These are phyloP conservation scores for Heliocybe sulcata DNA, from an alignment of 1,284 basidiomycete species.

Conservation along the genomic window DNA sequence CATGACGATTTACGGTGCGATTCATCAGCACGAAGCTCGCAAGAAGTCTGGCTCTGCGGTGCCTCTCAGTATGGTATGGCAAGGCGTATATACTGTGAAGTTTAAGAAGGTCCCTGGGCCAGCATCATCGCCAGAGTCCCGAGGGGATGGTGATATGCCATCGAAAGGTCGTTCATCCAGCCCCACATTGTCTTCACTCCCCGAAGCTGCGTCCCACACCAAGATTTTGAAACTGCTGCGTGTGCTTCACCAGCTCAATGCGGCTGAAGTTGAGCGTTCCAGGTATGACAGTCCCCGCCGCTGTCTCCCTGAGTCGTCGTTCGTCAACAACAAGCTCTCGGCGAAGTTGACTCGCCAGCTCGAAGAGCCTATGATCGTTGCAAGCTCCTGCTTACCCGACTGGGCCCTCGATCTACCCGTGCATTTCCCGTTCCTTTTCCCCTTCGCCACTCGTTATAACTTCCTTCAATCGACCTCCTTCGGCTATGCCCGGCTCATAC, in stretches of 20 bases:
- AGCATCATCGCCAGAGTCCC: conserved; percentile 46
- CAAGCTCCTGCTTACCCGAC: conserved; percentile 91
- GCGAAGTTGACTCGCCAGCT: conserved; percentile 97
- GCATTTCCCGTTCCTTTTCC: conserved; percentile 97
- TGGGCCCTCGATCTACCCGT: conserved; percentile 95
- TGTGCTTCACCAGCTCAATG: conserved; percentile 79
- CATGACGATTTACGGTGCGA: conserved; percentile 92
- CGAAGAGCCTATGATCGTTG: conserved; percentile 98
- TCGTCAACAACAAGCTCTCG: conserved; percentile 97
- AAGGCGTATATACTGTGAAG: conserved; percentile 84
- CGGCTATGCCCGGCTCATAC: conserved; percentile 90
- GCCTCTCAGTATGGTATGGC: conserved; percentile 76
- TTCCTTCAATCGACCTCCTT: conserved; percentile 98
- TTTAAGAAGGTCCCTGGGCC: conserved; percentile 92
- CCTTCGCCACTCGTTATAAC: conserved; percentile 93
- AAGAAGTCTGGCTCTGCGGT: conserved; percentile 53
- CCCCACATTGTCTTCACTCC: conserved; percentile 69
- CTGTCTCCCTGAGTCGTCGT: conserved; percentile 68
- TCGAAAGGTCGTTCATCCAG: conserved; percentile 51
- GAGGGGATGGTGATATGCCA: conserved; percentile 18
- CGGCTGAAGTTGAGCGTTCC: conserved; percentile 51
- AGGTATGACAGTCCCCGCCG: conserved; percentile 41
- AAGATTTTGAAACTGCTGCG: conserved; percentile 90
- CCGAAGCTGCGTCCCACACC: conserved; percentile 78
- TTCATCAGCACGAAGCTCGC: conserved; percentile 82